Base-by-base conservation (phyloP, 2,329 filamentous ascomycete genomes). In the Cladophialophora exuberans region DNA sequence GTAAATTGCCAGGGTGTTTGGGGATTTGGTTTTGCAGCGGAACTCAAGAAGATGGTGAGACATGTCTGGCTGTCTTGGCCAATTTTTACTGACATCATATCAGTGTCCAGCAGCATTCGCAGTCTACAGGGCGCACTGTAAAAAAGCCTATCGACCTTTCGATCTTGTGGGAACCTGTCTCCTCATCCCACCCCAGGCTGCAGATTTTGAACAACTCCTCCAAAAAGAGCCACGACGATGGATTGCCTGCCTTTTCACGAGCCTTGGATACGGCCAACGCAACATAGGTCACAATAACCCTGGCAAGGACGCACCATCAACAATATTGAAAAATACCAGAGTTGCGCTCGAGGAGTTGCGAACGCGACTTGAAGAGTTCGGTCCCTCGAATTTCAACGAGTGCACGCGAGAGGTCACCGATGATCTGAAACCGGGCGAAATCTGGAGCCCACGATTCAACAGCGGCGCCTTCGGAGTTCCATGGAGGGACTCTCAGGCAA, bases 211-310 rank as follows among this genome's bases (percentile, higher is more conserved):
- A 39, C 25, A 38, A 20, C n/a, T n/a, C n/a, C n/a, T n/a, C n/a
- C n/a, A n/a, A n/a, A n/a, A n/a, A n/a, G n/a, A 58, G 3, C 70
- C 66, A 18, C 66, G 68, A 10, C 79, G 83, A 52, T 85, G 79
- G 75, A 75, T 86, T 22, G 77, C 79, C 0, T 85, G 83, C 59
- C 66, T 86, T 0, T 85, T 85, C 59, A 85, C 82, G 0, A 83
- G 79, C 2, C 64, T 68, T 2, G 68, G 69, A 2, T 80, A 75
- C 54, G 83, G 83, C 0, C 70, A 66, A 36, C 65, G 57, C 4
- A 76, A 72, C 22, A 63, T 67, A 25, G 69, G 66, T 11, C 30
- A 15, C 7, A 52, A 51, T 22, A 65, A 65, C 26, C 56, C 62
- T 6, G 63, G 61, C 5, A 60, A 53, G n/a, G 77, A 79, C 52